Conservation (phyloP, 2,329 filamentous ascomycete species). For the Hypoxylon sp. region DNA sequence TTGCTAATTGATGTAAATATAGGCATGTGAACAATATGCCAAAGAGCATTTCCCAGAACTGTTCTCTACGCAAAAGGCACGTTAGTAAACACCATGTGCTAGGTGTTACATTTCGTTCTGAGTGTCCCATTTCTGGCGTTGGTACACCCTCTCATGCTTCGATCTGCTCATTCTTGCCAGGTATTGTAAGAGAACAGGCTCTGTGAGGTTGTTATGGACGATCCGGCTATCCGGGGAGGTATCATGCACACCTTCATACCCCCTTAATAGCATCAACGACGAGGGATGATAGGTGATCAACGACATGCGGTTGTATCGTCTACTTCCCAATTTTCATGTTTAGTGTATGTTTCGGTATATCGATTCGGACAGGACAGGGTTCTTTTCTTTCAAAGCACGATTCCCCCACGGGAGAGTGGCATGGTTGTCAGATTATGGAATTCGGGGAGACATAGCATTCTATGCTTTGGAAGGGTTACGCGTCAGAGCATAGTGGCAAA, state of each 20-base stretch:
- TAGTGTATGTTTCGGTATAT: slow-evolving; percentile 44
- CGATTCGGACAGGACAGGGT: slow-evolving; percentile 37
- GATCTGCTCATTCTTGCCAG: slow-evolving; percentile 42
- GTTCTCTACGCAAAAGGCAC: slow-evolving; percentile 51
- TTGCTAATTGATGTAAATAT: slow-evolving; percentile 41
- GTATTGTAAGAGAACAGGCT: slow-evolving; percentile 43
- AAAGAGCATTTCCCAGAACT: slow-evolving; percentile 88
- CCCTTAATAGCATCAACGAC: slow-evolving; percentile 22
- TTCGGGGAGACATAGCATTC: slow-evolving; percentile 27
- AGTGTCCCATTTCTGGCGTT: slow-evolving; percentile 31
- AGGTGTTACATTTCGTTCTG: slow-evolving; percentile 30
- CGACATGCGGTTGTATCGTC: slow-evolving; percentile 20
- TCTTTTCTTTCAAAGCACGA: slow-evolving; percentile 42
- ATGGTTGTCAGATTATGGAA: slow-evolving; percentile 38
- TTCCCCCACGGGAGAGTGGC: slow-evolving; percentile 48
- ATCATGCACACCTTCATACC: slow-evolving; percentile 18
- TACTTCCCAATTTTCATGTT: slow-evolving; percentile 23
- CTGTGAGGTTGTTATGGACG: slow-evolving; percentile 21
- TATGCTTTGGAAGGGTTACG: slow-evolving; percentile 25
- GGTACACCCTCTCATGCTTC: slow-evolving; percentile 31
- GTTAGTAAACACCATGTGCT: slow-evolving; percentile 41
- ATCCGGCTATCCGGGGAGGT: slow-evolving; percentile 10
- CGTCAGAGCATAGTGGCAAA: slow-evolving; percentile 25
- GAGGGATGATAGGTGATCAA: slow-evolving; percentile 14
- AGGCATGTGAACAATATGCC: slow-evolving; percentile 93